Conservation (phyloP, 2,329 filamentous ascomycete genomes). For the Exophiala viscosa region DNA sequence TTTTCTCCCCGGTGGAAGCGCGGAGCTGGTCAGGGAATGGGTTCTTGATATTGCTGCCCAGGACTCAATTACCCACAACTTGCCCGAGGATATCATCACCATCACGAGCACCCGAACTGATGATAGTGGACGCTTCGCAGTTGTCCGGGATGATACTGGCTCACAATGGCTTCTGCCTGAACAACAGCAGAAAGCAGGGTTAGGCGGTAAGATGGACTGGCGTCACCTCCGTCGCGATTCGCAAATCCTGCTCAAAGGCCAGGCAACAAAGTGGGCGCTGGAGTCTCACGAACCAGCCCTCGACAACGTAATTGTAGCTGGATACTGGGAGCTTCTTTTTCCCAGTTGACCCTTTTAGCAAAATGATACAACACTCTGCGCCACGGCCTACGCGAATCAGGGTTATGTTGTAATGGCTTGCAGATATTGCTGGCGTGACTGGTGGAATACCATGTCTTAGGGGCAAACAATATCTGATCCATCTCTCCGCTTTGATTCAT, state of each 20-base stretch:
- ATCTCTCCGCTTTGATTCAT: too few relatives aligned
- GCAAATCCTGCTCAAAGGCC: slow-evolving; percentile 13
- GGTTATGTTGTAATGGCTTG: too few relatives aligned
- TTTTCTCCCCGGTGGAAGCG: slow-evolving; percentile 23
- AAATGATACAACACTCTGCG: too few relatives aligned
- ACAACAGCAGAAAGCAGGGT: slow-evolving; percentile 7
- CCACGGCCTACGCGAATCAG: too few relatives aligned
- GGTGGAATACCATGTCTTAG: too few relatives aligned
- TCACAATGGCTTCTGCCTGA: slow-evolving; percentile 20
- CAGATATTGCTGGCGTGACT: too few relatives aligned
- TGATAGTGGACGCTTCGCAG: slow-evolving; percentile 14
- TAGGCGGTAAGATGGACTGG: neutral
- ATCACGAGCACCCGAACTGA: slow-evolving; percentile 10
- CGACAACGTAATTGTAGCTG: slow-evolving; percentile 7
- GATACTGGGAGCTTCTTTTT: slow-evolving; percentile 16
- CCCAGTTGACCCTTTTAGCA: neutral
- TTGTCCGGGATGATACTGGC: slow-evolving; percentile 12
- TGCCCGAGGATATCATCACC: slow-evolving; percentile 3
- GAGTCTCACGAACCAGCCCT: neutral
- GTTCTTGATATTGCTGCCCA: slow-evolving; percentile 22
- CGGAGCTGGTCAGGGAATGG: slow-evolving; percentile 23
- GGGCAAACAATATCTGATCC: too few relatives aligned
- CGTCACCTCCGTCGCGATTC: slow-evolving; percentile 5
- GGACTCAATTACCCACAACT: slow-evolving; percentile 4
- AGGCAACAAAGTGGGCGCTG: slow-evolving; percentile 17